Evolutionary conservation across 2,329 filamentous ascomycete genomes (phyloP), one percentile per base, ranked within the genome.

Genomic region (Furcasterigmium sp.): DNA sequence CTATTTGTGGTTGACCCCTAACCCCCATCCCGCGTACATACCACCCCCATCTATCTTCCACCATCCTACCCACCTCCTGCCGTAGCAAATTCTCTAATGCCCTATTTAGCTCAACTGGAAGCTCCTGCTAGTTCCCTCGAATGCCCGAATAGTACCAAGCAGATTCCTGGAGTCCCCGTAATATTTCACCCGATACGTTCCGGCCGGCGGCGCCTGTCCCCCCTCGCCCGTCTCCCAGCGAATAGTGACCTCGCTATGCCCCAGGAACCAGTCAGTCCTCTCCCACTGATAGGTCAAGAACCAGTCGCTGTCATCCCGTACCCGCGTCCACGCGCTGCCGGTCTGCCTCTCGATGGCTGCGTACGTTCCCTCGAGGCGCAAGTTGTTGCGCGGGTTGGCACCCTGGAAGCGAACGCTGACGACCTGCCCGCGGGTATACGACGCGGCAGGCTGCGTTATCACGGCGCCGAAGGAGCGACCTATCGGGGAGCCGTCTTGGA

Each of bases 361-460:
- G 61, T 82, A 96, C 0, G 89, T 95, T 3, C 73, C 75, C 55
- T 87, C 91, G 2, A 88, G 78, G 2, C 82, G 78, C 23, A 96
- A 77, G 51, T 95, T 86, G 61, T 96, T 96, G 23, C 91, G 78
- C 14, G 91, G 91, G 56, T 95, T 95, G 1, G 91, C 91, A 14
- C 84, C 91, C 3, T 91, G 78, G 61, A 96, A 96, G 0, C 73
- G 81, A 0, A 76, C 84, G 14, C 68, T 75, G 39, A 91, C 78
- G 4, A 69, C 68, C 25, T 78, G 73, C 4, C 88, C 87, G 8
- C 75, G 65, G 1, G 62, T 50, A 58, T 87, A 89, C 1, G 68
- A 65, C 10, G 73, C 57, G 1, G 64, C 57, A 1, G 77, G 72
- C 38, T 84, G 73, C 1, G 65, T 64, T 21, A 79, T 62, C 2